Base-by-base conservation (phyloP, 1,284 basidiomycete genomes). In the Lentinus polychrous region DNA sequence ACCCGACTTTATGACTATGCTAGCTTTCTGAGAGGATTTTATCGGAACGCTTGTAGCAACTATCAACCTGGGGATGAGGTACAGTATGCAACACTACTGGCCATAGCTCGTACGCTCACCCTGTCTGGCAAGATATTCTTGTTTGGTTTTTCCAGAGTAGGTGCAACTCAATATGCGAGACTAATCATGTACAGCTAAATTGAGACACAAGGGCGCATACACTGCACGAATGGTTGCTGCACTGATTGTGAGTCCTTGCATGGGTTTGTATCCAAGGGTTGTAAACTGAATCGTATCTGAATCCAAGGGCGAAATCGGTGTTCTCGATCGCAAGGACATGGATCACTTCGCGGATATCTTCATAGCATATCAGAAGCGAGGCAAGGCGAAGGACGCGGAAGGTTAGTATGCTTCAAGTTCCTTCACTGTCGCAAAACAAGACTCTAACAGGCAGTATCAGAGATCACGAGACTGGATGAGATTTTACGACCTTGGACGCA, bases 1-100 rank as follows among this genome's bases (percentile, higher is more conserved):
- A 23, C 2, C n/a, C 34, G n/a, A 37, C n/a, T n/a, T n/a, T n/a
- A n/a, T n/a, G n/a, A n/a, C n/a, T n/a, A n/a, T n/a, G n/a, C n/a
- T n/a, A n/a, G n/a, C n/a, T n/a, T n/a, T n/a, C n/a, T n/a, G n/a
- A n/a, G n/a, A n/a, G n/a, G n/a, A n/a, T n/a, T n/a, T 41, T 41
- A 23, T 45, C 36, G 32, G n/a, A n/a, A 14, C 8, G 20, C 14
- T 18, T 41, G 15, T 43, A 85, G 83, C 52, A 86, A 86, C 55
- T 86, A 79, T 55, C 66, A 66, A 43, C 79, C 78, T 8, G 83
- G 81, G 40, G 83, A 86, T 63, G 83, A 86, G 70, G 83, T 82
- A 55, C 38, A 57, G 49, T n/a, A 10, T n/a, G 27, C n/a, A 20
- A 23, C 37, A 12, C 14, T 10, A 10, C 22, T n/a, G n/a, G n/a